Base-by-base conservation (phyloP, 106 monocot genomes). In the Triglochin maritima region DNA sequence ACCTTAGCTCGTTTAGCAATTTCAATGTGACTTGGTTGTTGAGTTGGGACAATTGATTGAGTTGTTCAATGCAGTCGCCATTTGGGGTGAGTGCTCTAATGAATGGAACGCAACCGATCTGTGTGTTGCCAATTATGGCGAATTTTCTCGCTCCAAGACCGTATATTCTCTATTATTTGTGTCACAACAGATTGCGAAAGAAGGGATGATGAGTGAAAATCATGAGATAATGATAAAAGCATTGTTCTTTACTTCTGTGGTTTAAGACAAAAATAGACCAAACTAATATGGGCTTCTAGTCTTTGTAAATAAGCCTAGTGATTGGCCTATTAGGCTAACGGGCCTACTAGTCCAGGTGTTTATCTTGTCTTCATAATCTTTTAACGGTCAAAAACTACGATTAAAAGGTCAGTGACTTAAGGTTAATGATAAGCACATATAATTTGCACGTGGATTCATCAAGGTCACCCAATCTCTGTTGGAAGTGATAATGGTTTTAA, bases 131-230 rank as follows among this genome's bases (percentile, higher is more conserved):
- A n/a, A 65, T 7, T 10, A 79, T 45, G 10, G 11, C 64, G 45
- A 79, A 70, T 64, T 74, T 79, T 57, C 74, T 69, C 4, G 74
- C 79, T 46, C 79, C 79, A 46, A 70, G 69, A 3, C 60, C 13
- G 59, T 79, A 65, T 3, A 79, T 8, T 43, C 10, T 74, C 79
- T 79, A 71, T 48, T 15, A 44, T 9, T 4, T 12, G 14, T 55
- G 6, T 55, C 29, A 6, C 14, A 6, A 55, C 5, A 12, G 3
- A 10, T 12, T 29, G 4, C 17, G 17, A 4, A 8, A 10, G 17
- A 13, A 3, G 9, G 3, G 16, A 16, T 17, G 8, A 44, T 17
- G 8, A 44, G 14, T 60, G 15, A 29, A 5, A 9, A 29, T 60
- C 60, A 60, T 17, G 14, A 60, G 14, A 29, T 16, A 55, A 55